Conservation (phyloP, 2,329 filamentous ascomycete genomes). For the Trichoderma sp. region DNA sequence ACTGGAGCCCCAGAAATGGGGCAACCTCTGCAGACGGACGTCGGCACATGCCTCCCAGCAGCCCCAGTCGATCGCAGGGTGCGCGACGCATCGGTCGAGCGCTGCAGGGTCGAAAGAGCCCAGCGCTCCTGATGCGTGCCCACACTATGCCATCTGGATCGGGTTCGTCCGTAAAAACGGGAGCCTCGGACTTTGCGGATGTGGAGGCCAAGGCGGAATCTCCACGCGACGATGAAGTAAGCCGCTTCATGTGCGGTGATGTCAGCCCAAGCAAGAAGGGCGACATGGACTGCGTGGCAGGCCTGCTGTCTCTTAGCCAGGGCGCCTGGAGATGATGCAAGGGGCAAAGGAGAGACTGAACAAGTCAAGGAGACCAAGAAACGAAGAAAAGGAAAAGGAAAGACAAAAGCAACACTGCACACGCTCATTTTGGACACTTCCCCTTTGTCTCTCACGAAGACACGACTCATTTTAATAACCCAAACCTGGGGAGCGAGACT, state of each 20-base stretch:
- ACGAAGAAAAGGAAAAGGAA: background rate
- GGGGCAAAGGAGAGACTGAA: background rate
- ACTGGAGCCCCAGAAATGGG: slow-evolving; percentile 67
- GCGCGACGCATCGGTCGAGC: slow-evolving; percentile 47
- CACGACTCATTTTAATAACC: background rate
- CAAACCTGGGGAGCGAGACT: background rate
- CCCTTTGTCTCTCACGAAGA: slow-evolving; percentile 19
- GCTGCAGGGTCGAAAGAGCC: slow-evolving; percentile 46
- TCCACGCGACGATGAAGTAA: slow-evolving; percentile 60
- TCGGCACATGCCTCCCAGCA: slow-evolving; percentile 45
- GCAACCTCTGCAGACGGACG: slow-evolving; percentile 42
- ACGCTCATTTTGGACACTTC: slow-evolving; percentile 19
- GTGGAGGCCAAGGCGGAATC: slow-evolving; percentile 28
- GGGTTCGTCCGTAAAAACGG: slow-evolving; percentile 38
- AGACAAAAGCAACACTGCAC: background rate
- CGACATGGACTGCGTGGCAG: slow-evolving; percentile 87
- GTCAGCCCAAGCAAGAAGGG: slow-evolving; percentile 71
- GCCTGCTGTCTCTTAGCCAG: slow-evolving; percentile 84
- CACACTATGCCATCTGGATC: slow-evolving; percentile 47
- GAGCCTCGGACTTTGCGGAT: slow-evolving; percentile 59
- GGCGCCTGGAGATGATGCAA: slow-evolving; percentile 74
- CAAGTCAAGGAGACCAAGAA: background rate
- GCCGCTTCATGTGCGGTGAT: slow-evolving; percentile 70
- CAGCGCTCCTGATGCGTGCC: slow-evolving; percentile 42
- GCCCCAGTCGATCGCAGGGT: slow-evolving; percentile 38